phyloP scores from a whole-genome alignment of 1,284 basidiomycete genomes.

The Cryptococcus sp. region DNA sequence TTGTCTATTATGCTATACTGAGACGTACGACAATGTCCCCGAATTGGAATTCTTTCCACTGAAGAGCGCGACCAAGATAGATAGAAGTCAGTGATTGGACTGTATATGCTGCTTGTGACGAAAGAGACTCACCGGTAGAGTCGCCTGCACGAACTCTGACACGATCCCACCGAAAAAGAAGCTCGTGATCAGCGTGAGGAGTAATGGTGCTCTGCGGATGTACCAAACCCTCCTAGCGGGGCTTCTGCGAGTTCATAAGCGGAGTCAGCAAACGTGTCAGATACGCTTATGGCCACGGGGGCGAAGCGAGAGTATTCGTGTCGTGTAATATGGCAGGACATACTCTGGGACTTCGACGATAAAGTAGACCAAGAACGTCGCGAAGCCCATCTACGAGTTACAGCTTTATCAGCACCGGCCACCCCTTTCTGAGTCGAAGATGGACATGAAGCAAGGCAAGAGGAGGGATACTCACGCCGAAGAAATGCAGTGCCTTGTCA shows the following conservation, averaged over 20 bases:
- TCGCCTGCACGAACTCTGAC: conserved; percentile 47
- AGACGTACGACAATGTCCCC: conserved; percentile 44
- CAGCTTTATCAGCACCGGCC: neutral
- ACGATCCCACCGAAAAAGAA: conserved; percentile 50
- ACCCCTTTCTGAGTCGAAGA: neutral
- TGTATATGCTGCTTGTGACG: neutral
- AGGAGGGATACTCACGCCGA: conserved; percentile 39
- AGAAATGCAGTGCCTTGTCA: conserved; percentile 53
- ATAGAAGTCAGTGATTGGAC: neutral
- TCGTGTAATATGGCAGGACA: conserved; percentile 9
- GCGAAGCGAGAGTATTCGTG: neutral
- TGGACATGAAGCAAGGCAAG: neutral
- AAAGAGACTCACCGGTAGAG: conserved; percentile 46
- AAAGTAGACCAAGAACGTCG: conserved; percentile 51
- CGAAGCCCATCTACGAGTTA: conserved; percentile 45
- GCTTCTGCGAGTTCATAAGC: conserved; percentile 21
- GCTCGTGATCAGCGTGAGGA: conserved; percentile 39
- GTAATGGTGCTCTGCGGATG: conserved; percentile 48
- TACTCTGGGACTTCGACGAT: conserved; percentile 52
- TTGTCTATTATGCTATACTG: neutral
- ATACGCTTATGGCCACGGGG: conserved; percentile 1
- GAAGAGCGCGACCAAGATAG: neutral
- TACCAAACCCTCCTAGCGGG: conserved; percentile 50
- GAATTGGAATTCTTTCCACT: conserved; percentile 52
- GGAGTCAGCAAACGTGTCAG: too few species aligned